A percentile compares a stretch with the other conserved stretches of the same genome.
Conservation (phyloP, 2,329 filamentous ascomycete genomes). For the Ceratocystiopsis minuta region DNA sequence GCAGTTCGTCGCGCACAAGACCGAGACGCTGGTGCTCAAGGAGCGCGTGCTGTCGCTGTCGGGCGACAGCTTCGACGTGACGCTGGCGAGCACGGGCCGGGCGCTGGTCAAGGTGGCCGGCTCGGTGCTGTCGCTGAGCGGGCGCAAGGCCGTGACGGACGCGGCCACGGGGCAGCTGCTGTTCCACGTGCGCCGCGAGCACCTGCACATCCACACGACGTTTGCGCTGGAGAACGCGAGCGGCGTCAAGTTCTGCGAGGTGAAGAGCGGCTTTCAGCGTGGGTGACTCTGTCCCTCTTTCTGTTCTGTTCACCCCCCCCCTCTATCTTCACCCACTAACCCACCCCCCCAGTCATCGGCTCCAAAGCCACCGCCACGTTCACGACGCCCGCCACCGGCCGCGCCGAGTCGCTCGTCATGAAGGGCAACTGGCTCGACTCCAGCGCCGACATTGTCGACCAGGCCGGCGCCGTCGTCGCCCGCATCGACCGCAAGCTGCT, state of each 20-base stretch:
- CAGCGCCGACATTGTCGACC: conserved; percentile 37
- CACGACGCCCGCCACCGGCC: conserved; percentile 25
- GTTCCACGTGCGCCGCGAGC: conserved; percentile 39
- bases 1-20: conserved; percentile 4
- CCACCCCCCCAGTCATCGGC: conserved; percentile 24
- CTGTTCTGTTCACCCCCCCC: too few species aligned
- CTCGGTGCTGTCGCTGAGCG: conserved; percentile 31
- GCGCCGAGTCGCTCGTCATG: conserved; percentile 31
- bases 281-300: conserved; percentile 9
- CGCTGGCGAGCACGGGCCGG: conserved; percentile 28
- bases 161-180: conserved; percentile 29
- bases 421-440: conserved; percentile 44
- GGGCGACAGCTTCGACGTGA: conserved; percentile 47
- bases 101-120: conserved; percentile 39
- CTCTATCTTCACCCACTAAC: not conserved
- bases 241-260: conserved; percentile 30
- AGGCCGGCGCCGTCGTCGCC: conserved; percentile 33
- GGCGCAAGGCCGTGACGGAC: conserved; percentile 38
- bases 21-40: conserved; percentile 35
- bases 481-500: conserved; percentile 40
- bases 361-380: conserved; percentile 41
- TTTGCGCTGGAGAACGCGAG: conserved; percentile 29
- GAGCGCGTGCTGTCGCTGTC: conserved; percentile 44
- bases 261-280: conserved; percentile 37
- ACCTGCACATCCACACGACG: conserved; percentile 29